phyloP scores from a whole-genome alignment of 768 basidiomycete species.

The Trametes villosa region DNA sequence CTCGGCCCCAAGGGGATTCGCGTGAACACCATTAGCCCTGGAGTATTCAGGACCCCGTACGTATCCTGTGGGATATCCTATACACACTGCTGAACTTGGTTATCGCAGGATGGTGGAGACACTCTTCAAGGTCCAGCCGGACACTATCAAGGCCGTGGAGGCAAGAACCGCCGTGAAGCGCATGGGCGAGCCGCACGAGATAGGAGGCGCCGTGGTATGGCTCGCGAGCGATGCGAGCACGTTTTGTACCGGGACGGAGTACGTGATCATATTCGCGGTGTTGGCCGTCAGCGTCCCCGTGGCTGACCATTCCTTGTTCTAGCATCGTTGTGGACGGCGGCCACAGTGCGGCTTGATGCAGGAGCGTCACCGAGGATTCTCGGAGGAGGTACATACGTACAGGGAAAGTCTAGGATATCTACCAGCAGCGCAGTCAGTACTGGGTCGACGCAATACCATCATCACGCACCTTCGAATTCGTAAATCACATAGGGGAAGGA shows the following conservation, averaged over 20 bases:
- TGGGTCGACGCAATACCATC: too few relatives aligned
- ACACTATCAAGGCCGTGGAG: neutral
- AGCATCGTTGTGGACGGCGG: neutral
- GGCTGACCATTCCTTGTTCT: neutral
- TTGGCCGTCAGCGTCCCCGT: neutral
- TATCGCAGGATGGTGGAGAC: neutral
- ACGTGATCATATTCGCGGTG: neutral
- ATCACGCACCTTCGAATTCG: too few relatives aligned
- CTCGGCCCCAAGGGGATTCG: conserved; percentile 65
- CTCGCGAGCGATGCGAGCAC: conserved; percentile 47
- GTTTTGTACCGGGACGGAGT: conserved; percentile 83
- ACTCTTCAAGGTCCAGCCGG: neutral
- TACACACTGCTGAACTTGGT: neutral
- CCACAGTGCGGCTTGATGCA: too few relatives aligned
- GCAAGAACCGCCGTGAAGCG: conserved; percentile 62
- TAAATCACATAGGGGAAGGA: too few relatives aligned
- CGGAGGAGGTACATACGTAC: too few relatives aligned
- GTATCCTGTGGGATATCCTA: neutral
- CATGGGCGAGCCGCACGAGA: conserved; percentile 68
- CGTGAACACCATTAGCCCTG: conserved; percentile 76
- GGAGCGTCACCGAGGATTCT: too few relatives aligned
- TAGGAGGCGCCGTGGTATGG: conserved; percentile 72
- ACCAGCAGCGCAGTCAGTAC: too few relatives aligned
- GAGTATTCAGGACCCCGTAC: conserved; percentile 71
- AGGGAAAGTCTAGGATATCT: too few relatives aligned